A percentile compares a stretch with the other conserved stretches of the same genome.
Evolutionary conservation across 257 asterid genomes (phyloP).

Genomic region (Solanum arcanum): DNA sequence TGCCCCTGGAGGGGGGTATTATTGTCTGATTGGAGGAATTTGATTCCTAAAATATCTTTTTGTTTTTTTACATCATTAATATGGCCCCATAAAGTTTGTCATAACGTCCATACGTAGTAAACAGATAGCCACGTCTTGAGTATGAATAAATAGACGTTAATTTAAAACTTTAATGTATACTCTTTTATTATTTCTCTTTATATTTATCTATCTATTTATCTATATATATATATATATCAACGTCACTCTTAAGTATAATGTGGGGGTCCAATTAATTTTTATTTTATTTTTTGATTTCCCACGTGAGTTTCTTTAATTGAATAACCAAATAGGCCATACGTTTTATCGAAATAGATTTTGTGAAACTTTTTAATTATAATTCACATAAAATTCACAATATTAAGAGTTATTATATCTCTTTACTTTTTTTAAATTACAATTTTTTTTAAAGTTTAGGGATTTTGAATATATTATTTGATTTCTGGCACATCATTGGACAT

Average conservation of each 20-base stretch:
- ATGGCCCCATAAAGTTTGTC: not conserved
- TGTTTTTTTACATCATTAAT: not conserved
- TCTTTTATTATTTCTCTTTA: not conserved
- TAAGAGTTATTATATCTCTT: no score
- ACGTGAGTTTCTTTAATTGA: not conserved
- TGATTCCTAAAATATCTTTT: not conserved
- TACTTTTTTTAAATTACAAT: rapidly evolving
- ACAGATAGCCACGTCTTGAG: not conserved
- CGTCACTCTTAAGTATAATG: not conserved
- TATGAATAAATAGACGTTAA: no score
- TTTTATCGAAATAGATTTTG: no score
- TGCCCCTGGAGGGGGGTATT: not conserved
- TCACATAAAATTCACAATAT: no score
- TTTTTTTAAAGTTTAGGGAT: no score
- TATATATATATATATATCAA: not conserved
- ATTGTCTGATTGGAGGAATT: not conserved
- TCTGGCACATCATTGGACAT: no score
- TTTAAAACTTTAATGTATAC: not conserved
- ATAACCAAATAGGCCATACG: not conserved
- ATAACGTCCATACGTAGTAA: not conserved
- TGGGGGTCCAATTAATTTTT: not conserved
- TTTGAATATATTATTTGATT: no score
- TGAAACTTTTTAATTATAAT: no score
- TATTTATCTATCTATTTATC: no score
- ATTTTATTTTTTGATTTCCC: no score